Base-by-base conservation (phyloP, 257 asterid species). In the Solanum acaule region DNA sequence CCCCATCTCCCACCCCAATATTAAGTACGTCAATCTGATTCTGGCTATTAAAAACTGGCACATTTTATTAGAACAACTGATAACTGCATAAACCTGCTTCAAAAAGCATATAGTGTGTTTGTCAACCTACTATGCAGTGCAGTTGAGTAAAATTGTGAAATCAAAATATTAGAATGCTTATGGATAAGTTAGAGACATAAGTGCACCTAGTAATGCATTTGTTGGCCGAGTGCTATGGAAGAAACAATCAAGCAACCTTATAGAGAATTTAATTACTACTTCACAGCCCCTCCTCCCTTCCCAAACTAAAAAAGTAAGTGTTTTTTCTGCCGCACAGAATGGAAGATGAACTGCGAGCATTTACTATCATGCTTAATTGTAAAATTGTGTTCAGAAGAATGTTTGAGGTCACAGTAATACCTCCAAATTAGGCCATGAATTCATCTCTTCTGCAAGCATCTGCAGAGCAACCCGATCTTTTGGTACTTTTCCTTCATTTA, bases 401-500 rank as follows among this genome's bases (percentile, higher is more conserved):
- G 79, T 82, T 87, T 68, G 46, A 34, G 27, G 83, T 37, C 79
- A 86, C 86, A 70, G 37, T 83, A 70, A 63, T 84, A 95, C 99
- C 97, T 97, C 99, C 88, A 97, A 91, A 90, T 97, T 93, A 35
- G 98, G 99, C 99, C 99, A 97, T 87, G 95, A 91, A 87, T 79
- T 89, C 96, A 97, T 92, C 89, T 97, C 99, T 90, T 96, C 98
- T 11, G 98, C 99, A 16, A 97, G 95, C 98, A 97, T 91, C 86
- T 86, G 93, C 92, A 97, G 91, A 75, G 98, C 95, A 25, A 90
- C 89, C 46, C 93, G 93, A 84, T 97, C 84, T 89, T 93, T 87
- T 6, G 99, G 99, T 83, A 96, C 92, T 89, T 93, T 90, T 25
- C 99, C 99, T 88, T 97, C 97, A 89, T 96, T 96, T 87, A 96